These are phyloP conservation scores for Ricinus communis DNA, from an alignment of 345 rosid species.

Conservation along the genomic window DNA sequence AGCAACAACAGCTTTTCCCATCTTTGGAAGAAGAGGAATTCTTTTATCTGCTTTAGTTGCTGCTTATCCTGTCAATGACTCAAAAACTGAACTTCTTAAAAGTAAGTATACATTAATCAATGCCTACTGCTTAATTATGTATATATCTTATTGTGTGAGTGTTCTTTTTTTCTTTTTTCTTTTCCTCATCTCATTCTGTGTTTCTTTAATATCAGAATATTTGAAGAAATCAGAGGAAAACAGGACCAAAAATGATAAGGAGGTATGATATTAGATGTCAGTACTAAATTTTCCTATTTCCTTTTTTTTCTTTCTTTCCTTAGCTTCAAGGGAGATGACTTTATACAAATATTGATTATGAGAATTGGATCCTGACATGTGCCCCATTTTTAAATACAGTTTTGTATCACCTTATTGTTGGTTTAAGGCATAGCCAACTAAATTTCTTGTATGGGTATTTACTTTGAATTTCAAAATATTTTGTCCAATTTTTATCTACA, in stretches of 20 bases:
- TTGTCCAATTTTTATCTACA: too few relatives aligned
- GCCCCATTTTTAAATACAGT: too few relatives aligned
- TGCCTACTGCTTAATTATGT: neutral
- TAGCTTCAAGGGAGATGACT: neutral
- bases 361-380: too few relatives aligned
- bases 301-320: neutral
- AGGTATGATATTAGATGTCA: slow-evolving; percentile 41
- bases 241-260: slow-evolving; percentile 77
- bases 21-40: slow-evolving; percentile 54
- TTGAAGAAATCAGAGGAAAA: slow-evolving; percentile 85
- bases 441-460: too few relatives aligned
- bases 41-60: slow-evolving; percentile 51
- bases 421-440: too few relatives aligned
- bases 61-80: slow-evolving; percentile 46
- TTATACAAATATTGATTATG: neutral
- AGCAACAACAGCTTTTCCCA: neutral
- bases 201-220: too few relatives aligned
- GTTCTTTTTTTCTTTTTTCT: neutral
- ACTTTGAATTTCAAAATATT: too few relatives aligned
- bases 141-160: neutral
- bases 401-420: too few relatives aligned
- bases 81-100: slow-evolving; percentile 61
- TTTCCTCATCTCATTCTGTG: too few relatives aligned
- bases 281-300: too few relatives aligned
- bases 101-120: slow-evolving; percentile 32